Evolutionary conservation across 495 filamentous ascomycete genomes (phyloP).

Genomic region (Aspergillus panamensis): DNA sequence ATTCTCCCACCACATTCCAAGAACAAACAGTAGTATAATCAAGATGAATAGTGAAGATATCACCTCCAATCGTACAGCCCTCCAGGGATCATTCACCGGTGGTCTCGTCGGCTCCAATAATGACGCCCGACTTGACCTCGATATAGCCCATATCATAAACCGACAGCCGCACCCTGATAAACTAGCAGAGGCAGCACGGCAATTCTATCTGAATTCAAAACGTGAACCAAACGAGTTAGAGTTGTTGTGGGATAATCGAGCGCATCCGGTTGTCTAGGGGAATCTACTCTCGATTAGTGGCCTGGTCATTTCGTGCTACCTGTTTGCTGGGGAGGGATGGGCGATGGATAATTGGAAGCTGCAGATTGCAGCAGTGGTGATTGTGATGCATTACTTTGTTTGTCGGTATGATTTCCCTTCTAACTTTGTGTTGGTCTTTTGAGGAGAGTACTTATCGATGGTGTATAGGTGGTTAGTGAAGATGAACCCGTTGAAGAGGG

Average conservation of each 20-base stretch:
- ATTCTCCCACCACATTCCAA: too few species aligned
- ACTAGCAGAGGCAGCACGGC: background rate
- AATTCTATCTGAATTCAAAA: background rate
- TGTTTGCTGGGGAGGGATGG: background rate
- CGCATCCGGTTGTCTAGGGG: background rate
- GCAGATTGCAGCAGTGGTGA: background rate
- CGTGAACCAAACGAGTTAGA: background rate
- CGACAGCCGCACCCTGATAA: background rate
- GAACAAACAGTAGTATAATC: too few species aligned
- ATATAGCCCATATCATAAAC: background rate
- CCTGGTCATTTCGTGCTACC: background rate
- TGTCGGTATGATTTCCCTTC: background rate
- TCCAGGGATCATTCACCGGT: background rate
- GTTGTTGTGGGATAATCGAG: background rate
- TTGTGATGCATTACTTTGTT: background rate
- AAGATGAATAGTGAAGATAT: too few species aligned
- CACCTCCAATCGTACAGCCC: background rate
- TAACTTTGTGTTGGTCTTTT: background rate
- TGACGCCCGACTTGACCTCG: background rate
- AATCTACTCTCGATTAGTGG: background rate
- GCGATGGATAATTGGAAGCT: background rate
- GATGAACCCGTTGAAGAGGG: background rate
- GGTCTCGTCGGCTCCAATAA: background rate
- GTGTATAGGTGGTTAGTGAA: background rate
- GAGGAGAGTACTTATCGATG: background rate